A percentile compares a stretch with the other conserved stretches of the same genome.
Conservation (phyloP, 2,329 filamentous ascomycete species). For the Hypoxylon sp. region DNA sequence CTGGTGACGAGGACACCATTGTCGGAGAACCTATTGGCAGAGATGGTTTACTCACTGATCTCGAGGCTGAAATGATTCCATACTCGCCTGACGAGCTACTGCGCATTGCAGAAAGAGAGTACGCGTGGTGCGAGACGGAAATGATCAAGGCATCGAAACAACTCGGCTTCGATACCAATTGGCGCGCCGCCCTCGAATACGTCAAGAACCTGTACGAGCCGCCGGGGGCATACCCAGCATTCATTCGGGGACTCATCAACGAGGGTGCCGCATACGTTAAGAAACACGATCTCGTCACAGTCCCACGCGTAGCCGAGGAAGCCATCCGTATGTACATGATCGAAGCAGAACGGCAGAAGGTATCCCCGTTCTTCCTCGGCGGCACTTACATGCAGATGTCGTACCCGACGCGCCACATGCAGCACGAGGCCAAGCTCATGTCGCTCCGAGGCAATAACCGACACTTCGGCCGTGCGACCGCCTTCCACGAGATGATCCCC, state of each 20-base stretch:
- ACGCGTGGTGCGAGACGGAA: conserved; percentile 69
- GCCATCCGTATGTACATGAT: conserved; percentile 72
- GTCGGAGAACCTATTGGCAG: conserved; percentile 71
- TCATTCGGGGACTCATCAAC: conserved; percentile 66
- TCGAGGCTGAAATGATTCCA: conserved; percentile 70
- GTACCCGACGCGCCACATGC: conserved; percentile 68
- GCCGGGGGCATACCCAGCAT: conserved; percentile 67
- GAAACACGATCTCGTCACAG: conserved; percentile 68
- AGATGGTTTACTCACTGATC: conserved; percentile 65
- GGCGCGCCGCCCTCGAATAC: conserved; percentile 68
- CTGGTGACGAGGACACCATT: conserved; percentile 64
- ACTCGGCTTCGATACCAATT: conserved; percentile 65
- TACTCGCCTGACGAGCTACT: conserved; percentile 72
- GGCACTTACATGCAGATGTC: conserved; percentile 69
- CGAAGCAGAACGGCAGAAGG: conserved; percentile 65
- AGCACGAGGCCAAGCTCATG: conserved; percentile 70
- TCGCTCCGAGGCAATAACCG: conserved; percentile 72
- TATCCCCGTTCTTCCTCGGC: conserved; percentile 73
- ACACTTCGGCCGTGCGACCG: conserved; percentile 70
- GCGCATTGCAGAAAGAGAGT: conserved; percentile 65
- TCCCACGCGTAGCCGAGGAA: conserved; percentile 67
- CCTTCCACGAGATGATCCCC: conserved; percentile 74
- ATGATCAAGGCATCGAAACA: conserved; percentile 66
- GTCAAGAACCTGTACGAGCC: conserved; percentile 70
- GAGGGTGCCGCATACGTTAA: conserved; percentile 69